These are phyloP conservation scores for Tolypocladium tundrense DNA, from an alignment of 2,329 filamentous ascomycete genomes.

Conservation along the genomic window DNA sequence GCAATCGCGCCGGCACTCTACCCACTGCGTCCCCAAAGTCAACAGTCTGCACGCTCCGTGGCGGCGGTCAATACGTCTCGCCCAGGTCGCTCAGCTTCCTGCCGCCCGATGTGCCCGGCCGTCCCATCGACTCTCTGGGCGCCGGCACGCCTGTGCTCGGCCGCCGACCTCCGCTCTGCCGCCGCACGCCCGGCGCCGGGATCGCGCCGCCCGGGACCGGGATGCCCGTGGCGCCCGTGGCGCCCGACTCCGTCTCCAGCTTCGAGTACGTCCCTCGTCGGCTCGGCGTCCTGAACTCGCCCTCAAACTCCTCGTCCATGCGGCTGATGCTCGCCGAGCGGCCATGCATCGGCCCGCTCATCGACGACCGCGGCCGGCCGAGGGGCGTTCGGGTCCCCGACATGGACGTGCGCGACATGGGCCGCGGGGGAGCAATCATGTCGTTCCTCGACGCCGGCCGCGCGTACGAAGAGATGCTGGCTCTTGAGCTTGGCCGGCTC, in stretches of 20 bases:
- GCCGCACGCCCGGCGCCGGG: constrained; percentile 31
- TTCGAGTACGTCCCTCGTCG: constrained; percentile 43
- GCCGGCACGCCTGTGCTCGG: constrained; percentile 27
- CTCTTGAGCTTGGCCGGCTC: constrained; percentile 61
- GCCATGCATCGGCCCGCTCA: constrained; percentile 52
- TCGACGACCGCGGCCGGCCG: constrained; percentile 60
- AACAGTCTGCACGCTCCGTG: not conserved
- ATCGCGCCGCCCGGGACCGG: constrained; percentile 33
- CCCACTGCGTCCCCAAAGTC: not conserved
- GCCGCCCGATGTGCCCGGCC: constrained; percentile 21
- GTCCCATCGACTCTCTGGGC: constrained; percentile 13
- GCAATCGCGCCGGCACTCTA: constrained; percentile 4
- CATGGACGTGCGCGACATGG: constrained; percentile 55
- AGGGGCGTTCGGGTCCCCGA: constrained; percentile 53
- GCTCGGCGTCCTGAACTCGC: constrained; percentile 40
- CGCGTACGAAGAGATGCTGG: constrained; percentile 48
- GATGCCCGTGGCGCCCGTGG: constrained; percentile 26
- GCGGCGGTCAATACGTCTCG: constrained; percentile 37
- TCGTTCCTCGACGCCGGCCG: constrained; percentile 45
- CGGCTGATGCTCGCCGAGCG: constrained; percentile 48
- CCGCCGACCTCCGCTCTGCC: constrained; percentile 34
- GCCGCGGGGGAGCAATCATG: constrained; percentile 44
- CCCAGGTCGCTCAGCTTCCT: constrained; percentile 39
- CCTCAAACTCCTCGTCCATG: constrained; percentile 34
- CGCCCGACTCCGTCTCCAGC: constrained; percentile 29